phyloP scores from a whole-genome alignment of 1,284 basidiomycete genomes.

The Neonothopanus nambi region DNA sequence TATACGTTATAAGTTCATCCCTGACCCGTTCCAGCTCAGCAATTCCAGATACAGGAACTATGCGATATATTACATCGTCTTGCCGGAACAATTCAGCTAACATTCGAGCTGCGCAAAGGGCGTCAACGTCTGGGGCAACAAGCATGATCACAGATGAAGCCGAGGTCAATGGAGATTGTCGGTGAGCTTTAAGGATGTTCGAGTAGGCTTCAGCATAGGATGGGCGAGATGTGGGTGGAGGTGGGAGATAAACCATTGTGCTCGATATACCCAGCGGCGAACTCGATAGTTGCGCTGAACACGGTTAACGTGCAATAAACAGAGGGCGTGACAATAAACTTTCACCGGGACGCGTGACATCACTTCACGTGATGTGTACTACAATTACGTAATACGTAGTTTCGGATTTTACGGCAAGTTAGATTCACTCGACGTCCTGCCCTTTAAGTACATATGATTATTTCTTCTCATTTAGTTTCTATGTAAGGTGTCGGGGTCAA shows the following conservation, averaged over 20 bases:
- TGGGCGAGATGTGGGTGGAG: slow-evolving; percentile 59
- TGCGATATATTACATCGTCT: slow-evolving; percentile 90
- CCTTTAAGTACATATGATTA: too few relatives aligned
- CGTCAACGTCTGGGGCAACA: slow-evolving; percentile 88
- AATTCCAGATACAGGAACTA: slow-evolving; percentile 92
- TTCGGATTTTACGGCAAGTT: neutral
- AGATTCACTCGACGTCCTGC: too few relatives aligned
- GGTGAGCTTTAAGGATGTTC: slow-evolving; percentile 70
- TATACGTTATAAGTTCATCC: slow-evolving; percentile 66
- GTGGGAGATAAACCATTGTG: slow-evolving; percentile 67
- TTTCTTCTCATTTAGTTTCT: too few relatives aligned
- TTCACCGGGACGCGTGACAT: neutral
- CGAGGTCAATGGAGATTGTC: slow-evolving; percentile 74
- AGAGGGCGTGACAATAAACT: neutral
- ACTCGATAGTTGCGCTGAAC: too few relatives aligned
- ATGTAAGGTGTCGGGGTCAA: too few relatives aligned
- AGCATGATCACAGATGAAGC: slow-evolving; percentile 84
- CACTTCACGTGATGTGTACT: neutral
- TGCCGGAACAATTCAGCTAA: slow-evolving; percentile 87
- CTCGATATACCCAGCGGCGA: neutral
- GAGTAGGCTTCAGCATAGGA: slow-evolving; percentile 84
- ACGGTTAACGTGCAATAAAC: too few relatives aligned
- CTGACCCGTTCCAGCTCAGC: slow-evolving; percentile 66
- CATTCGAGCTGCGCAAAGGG: slow-evolving; percentile 87
- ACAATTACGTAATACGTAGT: neutral